Base-by-base conservation (phyloP, 1,284 basidiomycete genomes). In the Rhizoctonia solani region DNA sequence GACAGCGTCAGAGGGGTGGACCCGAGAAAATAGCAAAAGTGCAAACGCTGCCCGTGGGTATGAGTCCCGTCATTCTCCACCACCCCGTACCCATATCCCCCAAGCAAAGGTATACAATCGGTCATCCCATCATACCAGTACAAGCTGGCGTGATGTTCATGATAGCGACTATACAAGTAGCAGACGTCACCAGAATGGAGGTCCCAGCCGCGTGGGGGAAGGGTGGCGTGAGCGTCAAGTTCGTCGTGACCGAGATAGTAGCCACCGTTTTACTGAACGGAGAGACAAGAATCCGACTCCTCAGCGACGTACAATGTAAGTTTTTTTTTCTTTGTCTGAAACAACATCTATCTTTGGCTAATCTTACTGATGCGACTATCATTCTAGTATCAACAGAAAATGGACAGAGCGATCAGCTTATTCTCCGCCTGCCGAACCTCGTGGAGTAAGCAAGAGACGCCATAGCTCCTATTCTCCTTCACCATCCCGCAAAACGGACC, bases 11-110 rank as follows among this genome's bases (percentile, higher is more conserved):
- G 61, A 65, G 27, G 61, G 61, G n/a, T 65, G 61, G 61, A 65
- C 61, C 30, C 61, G 61, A 16, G 61, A 65, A 65, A 65, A 65
- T 34, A 65, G 61, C 34, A 53, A 65, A 41, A 65, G 61, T 46
- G 61, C 61, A 11, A 47, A 44, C 29, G 59, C 59, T 29, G 59
- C 59, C 23, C 61, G 61, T 13, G 61, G 49, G 11, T 25, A 29
- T 46, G 61, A 65, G 25, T 41, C 37, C 25, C 49, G 50, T 23
- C 11, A 30, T 50, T 21, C n/a, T 19, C 30, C 61, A 44, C 32
- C 59, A 29, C 61, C 61, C 25, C 50, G 61, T 30, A 27, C 39
- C 34, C 50, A 65, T 25, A 32, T 53, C 46, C 61, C 50, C 8
- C 61, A 53, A 65, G 37, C 61, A 30, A 53, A 65, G 52, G 59